Conservation (phyloP, 1,139 yeast species). For the Petasospora fabianii region DNA sequence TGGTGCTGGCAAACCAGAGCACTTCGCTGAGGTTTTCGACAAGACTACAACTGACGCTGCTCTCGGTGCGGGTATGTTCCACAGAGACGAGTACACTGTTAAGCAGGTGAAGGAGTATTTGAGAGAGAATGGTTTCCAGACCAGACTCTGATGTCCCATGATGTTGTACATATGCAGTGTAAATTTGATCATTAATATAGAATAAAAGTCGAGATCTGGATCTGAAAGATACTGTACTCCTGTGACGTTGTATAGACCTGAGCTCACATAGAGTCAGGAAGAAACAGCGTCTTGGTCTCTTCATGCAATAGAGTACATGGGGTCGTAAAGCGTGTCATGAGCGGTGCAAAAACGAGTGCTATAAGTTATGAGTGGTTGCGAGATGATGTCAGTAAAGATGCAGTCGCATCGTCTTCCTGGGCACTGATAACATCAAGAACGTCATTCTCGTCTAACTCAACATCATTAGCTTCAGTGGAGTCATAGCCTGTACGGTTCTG, state of each 20-base stretch:
- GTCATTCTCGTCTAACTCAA: conserved; percentile 7
- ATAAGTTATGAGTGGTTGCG: no score
- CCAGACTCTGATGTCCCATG: conserved; percentile 42
- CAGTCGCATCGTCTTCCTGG: conserved; percentile 16
- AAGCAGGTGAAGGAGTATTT: conserved; percentile 72
- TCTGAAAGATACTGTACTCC: no score
- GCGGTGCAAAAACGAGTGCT: no score
- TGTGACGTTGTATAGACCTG: no score
- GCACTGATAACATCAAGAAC: conserved; percentile 10
- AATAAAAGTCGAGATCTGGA: no score
- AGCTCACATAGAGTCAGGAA: no score
- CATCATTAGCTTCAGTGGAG: conserved; percentile 11
- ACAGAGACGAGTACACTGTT: conserved; percentile 88
- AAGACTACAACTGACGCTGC: conserved; percentile 91
- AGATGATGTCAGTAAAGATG: conserved; percentile 16
- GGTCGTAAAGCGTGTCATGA: no score
- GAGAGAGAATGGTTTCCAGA: conserved; percentile 46
- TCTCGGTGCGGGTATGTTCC: conserved; percentile 97
- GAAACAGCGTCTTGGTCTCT: no score
- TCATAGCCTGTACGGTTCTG: conserved; percentile 12
- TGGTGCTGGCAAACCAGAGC: conserved; percentile 93
- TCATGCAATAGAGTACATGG: no score
- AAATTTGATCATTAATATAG: no score
- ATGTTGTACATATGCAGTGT: not conserved
- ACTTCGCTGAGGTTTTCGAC: conserved; percentile 81